Evolutionary conservation across 371 early-diverging fungal species (phyloP).

Genomic region (Mortierella sp.): DNA sequence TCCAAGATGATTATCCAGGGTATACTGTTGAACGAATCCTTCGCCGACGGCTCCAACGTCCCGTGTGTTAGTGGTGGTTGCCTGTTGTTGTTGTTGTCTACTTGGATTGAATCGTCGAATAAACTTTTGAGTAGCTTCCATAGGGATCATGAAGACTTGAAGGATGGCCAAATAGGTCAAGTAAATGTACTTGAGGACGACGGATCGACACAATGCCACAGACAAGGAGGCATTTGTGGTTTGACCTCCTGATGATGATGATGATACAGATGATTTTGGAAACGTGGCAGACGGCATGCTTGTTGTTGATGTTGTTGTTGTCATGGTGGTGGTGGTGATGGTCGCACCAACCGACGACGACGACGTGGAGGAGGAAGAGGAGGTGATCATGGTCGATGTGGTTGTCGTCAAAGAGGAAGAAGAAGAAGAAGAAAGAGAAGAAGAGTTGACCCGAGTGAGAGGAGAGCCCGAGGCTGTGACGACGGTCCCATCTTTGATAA

Average conservation of each 20-base stretch:
- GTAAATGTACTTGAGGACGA: constrained; percentile 47
- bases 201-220: constrained; percentile 48
- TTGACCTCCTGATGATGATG: constrained; percentile 2
- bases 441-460: no score
- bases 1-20: constrained; percentile 44
- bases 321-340: constrained; percentile 6
- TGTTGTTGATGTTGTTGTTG: background rate
- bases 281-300: constrained; percentile 26
- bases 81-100: constrained; percentile 1
- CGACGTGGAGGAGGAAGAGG: no score
- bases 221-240: constrained; percentile 10
- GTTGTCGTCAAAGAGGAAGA: constrained; percentile 4
- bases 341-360: no score
- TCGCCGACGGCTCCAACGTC: background rate
- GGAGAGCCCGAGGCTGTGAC: no score
- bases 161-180: constrained; percentile 36
- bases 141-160: constrained; percentile 27
- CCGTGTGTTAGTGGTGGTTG: background rate
- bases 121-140: constrained; percentile 22
- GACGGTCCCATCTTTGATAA: no score
- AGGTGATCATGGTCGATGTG: background rate
- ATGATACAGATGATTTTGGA: constrained; percentile 17
- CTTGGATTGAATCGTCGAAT: constrained; percentile 7
- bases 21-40: background rate
- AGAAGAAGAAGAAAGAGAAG: background rate